phyloP scores from a whole-genome alignment of 2,329 filamentous ascomycete genomes.

The Colletotrichum sp. region DNA sequence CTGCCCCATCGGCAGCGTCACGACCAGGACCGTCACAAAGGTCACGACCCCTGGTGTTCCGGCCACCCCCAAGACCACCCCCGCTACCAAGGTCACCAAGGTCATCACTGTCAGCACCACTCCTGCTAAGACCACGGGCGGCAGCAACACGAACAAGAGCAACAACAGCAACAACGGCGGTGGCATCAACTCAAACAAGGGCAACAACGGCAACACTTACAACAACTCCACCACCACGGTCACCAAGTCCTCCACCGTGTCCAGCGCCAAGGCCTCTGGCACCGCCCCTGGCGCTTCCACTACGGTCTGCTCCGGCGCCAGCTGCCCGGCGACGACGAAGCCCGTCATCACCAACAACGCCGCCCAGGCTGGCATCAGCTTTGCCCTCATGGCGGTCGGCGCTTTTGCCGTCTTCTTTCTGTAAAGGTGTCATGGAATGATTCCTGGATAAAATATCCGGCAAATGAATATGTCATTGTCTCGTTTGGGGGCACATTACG shows the following conservation, averaged over 20 bases:
- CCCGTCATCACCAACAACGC: slow-evolving; percentile 8
- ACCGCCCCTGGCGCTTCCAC: slow-evolving; percentile 6
- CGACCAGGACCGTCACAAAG: slow-evolving; percentile 42
- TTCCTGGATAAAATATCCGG: not conserved
- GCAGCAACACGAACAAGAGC: slow-evolving; percentile 23
- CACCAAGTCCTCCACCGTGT: not conserved
- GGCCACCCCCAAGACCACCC: not conserved
- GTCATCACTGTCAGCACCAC: not conserved
- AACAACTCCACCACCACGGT: not conserved
- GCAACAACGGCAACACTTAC: not conserved
- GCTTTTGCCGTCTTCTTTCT: not conserved
- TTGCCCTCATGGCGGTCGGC: slow-evolving; percentile 10
- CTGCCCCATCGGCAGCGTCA: slow-evolving; percentile 42
- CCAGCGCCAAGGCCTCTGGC: slow-evolving; percentile 5
- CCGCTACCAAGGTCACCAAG: not conserved
- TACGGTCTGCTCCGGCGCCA: not conserved
- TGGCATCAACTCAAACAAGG: slow-evolving; percentile 5
- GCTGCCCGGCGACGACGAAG: slow-evolving; percentile 1
- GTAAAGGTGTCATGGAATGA: not conserved
- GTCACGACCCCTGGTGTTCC: not conserved
- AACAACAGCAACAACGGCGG: slow-evolving; percentile 30
- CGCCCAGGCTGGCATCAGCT: slow-evolving; percentile 11
- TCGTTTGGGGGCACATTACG: not conserved
- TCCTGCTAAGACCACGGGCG: not conserved
- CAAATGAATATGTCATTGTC: not conserved